Evolutionary conservation across 2,329 filamentous ascomycete genomes (phyloP).

Genomic region (Trichoderma sp.): DNA sequence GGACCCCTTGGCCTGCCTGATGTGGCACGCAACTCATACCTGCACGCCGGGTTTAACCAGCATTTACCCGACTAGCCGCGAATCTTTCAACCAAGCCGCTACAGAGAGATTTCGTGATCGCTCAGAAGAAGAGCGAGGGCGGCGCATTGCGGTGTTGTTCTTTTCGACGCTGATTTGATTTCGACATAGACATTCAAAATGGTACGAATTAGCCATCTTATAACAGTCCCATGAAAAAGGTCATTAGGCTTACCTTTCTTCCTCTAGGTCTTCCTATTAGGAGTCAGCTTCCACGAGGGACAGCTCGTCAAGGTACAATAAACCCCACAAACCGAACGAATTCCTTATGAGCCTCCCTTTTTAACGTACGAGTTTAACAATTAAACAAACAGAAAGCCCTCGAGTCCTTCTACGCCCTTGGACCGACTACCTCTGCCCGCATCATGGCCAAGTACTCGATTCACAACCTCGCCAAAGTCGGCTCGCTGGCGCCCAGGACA

Average conservation of each 20-base stretch:
- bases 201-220: neutral
- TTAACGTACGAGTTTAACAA: neutral
- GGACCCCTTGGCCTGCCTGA: neutral
- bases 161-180: neutral
- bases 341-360: neutral
- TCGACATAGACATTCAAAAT: slow-evolving; percentile 4
- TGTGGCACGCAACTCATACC: neutral
- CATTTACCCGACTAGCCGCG: slow-evolving; percentile 11
- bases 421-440: slow-evolving; percentile 65
- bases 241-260: neutral
- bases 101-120: neutral
- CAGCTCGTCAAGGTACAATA: slow-evolving; percentile 76
- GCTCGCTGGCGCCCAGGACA: slow-evolving; percentile 72
- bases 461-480: slow-evolving; percentile 78
- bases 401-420: slow-evolving; percentile 83
- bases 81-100: neutral
- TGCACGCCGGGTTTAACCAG: neutral
- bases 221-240: rapidly evolving
- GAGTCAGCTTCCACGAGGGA: slow-evolving; percentile 80
- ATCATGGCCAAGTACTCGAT: slow-evolving; percentile 90
- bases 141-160: neutral
- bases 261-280: slow-evolving; percentile 76
- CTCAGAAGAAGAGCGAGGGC: neutral
- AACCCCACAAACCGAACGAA: slow-evolving; percentile 3
- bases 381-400: slow-evolving; percentile 62